Evolutionary conservation across 352 stramenopile species (phyloP), one percentile per base, ranked within the genome.

Genomic region (Pythium dissotocum): DNA sequence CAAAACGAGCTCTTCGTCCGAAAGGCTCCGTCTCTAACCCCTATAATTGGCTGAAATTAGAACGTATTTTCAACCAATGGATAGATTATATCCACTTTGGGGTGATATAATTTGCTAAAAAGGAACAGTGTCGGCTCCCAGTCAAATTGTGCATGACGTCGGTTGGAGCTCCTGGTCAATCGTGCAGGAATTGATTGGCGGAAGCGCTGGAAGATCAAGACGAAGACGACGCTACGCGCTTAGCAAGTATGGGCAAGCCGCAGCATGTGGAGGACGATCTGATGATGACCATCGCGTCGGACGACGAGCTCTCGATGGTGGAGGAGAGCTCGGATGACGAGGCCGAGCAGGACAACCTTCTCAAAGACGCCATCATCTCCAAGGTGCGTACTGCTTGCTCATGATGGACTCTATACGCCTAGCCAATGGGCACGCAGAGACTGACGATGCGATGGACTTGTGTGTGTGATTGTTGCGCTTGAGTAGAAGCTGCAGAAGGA

Each of bases 221-320:
- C 40, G 6, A 60, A 42, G 32, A 12, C 13, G 21, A 16, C 53
- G 53, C 28, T 21, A 24, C 54, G 21, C 21, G 21, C 21, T 24
- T 24, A 33, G 21, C 16, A 48, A 77, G 40, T 40, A 79, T 80
- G 70, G 73, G 67, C 65, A 80, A 79, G 69, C 61, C 69, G 46
- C 53, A 67, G 67, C 69, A 70, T 36, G 71, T 69, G 60, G 63
- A 77, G 26, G 84, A 94, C 55, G 86, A 93, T 61, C 75, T 96
- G 69, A 78, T 96, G 71, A 94, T 95, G 87, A 96, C 88, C 61
- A 94, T 96, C 67, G 87, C 87, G 71, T 96, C 87, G 4, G 87
- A 95, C 58, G 88, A 94, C 4, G 88, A 96, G 71, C 58, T 94
- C 28, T 90, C 85, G 26, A 73, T 85, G 21, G 76, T 83, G 14